Percentiles rank a stretch among this genome's conserved stretches.
phyloP scores from a whole-genome alignment of 2,329 filamentous ascomycete species.

The Tolypocladium endophyticum region DNA sequence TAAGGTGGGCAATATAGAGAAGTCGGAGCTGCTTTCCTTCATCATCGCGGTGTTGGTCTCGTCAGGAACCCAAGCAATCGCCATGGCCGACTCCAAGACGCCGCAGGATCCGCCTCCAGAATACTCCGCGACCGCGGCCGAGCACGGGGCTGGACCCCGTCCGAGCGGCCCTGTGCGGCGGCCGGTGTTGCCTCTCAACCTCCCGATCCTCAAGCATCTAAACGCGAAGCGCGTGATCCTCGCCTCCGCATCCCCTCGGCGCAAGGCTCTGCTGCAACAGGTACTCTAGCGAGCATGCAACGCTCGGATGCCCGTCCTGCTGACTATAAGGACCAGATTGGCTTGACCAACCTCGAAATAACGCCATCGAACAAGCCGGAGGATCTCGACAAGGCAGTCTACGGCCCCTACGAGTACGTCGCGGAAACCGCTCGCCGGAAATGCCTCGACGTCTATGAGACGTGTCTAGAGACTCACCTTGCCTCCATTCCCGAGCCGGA shows the following conservation, averaged over 20 bases:
- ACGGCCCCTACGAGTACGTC: slow-evolving; percentile 85
- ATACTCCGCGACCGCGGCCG: slow-evolving; percentile 29
- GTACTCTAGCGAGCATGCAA: slow-evolving; percentile 23
- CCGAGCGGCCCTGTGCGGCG: slow-evolving; percentile 27
- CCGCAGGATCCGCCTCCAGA: slow-evolving; percentile 33
- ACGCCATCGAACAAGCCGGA: slow-evolving; percentile 76
- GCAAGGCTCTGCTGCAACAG: slow-evolving; percentile 69
- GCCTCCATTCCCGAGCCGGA: slow-evolving; percentile 55
- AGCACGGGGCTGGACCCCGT: slow-evolving; percentile 20
- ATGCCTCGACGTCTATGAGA: slow-evolving; percentile 59
- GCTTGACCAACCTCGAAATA: slow-evolving; percentile 73
- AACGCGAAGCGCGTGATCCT: slow-evolving; percentile 75
- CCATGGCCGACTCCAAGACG: slow-evolving; percentile 17
- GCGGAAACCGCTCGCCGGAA: slow-evolving; percentile 78
- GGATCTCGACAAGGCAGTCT: slow-evolving; percentile 63
- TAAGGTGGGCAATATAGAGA: not conserved
- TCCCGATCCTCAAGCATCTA: slow-evolving; percentile 70
- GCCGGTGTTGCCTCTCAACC: slow-evolving; percentile 57
- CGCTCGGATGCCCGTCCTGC: not conserved
- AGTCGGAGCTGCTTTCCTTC: not conserved
- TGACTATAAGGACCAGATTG: slow-evolving; percentile 43
- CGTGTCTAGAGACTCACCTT: slow-evolving; percentile 30
- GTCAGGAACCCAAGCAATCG: not conserved
- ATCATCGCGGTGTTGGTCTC: not conserved
- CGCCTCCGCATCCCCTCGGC: slow-evolving; percentile 78